A percentile compares a stretch with the other conserved stretches of the same genome.
phyloP scores from a whole-genome alignment of 139 green algal genomes.

The Coelastrella sp. region DNA sequence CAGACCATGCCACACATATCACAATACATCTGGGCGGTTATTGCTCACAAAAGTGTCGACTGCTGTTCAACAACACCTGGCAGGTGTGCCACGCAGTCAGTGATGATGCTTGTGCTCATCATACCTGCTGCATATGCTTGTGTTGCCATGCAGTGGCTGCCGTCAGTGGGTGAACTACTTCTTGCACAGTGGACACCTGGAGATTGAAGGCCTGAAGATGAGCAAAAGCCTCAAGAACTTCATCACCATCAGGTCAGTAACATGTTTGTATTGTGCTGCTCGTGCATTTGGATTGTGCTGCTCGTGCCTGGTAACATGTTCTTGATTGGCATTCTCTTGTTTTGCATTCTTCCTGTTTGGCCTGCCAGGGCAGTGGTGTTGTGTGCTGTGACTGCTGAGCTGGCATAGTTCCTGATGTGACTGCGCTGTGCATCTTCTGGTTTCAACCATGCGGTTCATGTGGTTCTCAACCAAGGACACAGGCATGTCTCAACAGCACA shows the following conservation, averaged over 20 bases:
- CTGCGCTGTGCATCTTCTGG: no score
- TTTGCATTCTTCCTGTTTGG: no score
- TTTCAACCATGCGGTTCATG: no score
- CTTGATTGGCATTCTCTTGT: not conserved
- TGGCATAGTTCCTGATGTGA: not conserved
- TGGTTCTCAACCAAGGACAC: no score
- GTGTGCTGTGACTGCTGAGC: no score
- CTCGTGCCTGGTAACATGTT: not conserved
- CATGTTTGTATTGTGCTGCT: not conserved
- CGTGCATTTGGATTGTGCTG: not conserved
- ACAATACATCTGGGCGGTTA: no score
- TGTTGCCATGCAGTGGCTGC: conserved; percentile 63
- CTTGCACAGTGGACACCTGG: conserved; percentile 95
- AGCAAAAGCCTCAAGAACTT: conserved; percentile 99
- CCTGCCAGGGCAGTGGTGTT: no score
- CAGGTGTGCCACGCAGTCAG: no score
- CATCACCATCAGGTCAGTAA: conserved; percentile 90
- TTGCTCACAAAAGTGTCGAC: no score
- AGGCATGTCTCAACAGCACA: not conserved
- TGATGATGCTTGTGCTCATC: no score
- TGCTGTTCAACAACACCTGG: no score
- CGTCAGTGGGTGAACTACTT: conserved; percentile 99
- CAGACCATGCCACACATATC: no score
- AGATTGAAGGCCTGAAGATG: conserved; percentile 99
- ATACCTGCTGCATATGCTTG: conserved; percentile 1